Percentiles rank a stretch among this genome's conserved stretches.
These are phyloP conservation scores for Candida sp. DNA, from an alignment of 1,139 yeast species.

Conservation along the genomic window DNA sequence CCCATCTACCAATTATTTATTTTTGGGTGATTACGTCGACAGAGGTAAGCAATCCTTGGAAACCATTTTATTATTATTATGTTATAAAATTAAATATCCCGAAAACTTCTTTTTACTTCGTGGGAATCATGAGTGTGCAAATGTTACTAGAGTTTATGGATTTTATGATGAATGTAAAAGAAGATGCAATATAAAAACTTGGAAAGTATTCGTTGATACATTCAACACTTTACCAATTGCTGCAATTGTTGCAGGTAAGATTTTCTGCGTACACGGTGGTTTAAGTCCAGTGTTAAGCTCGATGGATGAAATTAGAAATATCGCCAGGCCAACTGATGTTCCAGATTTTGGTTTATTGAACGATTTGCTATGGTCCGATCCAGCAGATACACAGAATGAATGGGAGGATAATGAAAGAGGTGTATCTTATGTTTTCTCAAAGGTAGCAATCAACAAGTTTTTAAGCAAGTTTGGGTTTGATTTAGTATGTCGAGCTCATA, in stretches of 20 bases:
- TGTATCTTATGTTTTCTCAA: conserved; percentile 95
- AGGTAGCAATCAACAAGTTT: conserved; percentile 89
- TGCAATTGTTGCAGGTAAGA: conserved; percentile 93
- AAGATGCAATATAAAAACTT: conserved; percentile 85
- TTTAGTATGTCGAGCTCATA: conserved; percentile 94
- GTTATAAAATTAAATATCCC: conserved; percentile 94
- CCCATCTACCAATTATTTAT: conserved; percentile 89
- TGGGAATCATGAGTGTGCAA: conserved; percentile 98
- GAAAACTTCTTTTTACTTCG: conserved; percentile 90
- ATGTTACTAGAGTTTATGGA: conserved; percentile 93
- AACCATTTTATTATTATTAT: conserved; percentile 77
- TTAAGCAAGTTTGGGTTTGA: conserved; percentile 86
- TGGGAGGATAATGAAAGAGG: conserved; percentile 99
- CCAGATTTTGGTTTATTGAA: conserved; percentile 94
- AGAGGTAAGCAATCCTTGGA: conserved; percentile 94
- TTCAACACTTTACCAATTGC: conserved; percentile 94
- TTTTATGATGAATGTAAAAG: conserved; percentile 97
- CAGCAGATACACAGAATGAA: conserved; percentile 90
- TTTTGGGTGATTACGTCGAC: conserved; percentile 95
- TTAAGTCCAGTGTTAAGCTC: conserved; percentile 86
- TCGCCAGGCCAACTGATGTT: conserved; percentile 94
- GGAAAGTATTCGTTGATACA: conserved; percentile 92
- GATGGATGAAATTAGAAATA: conserved; percentile 88
- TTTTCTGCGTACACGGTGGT: conserved; percentile 98
- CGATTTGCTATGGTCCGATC: conserved; percentile 95